Evolutionary conservation across 1,284 basidiomycete species (phyloP).

Genomic region (Boletus mariae): DNA sequence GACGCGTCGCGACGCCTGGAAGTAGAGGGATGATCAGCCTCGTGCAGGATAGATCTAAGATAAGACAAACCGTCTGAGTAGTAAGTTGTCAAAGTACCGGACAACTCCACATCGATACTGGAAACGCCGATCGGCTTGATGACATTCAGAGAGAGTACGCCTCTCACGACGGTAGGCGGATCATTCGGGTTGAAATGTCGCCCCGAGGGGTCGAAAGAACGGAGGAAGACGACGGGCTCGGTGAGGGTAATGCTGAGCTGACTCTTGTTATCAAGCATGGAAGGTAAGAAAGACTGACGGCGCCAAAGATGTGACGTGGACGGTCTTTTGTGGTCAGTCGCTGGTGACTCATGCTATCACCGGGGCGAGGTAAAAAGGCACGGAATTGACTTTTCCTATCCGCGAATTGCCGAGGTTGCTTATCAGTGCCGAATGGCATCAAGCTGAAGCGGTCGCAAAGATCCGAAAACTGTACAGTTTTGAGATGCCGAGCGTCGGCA

Average conservation of each 20-base stretch:
- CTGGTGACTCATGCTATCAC: background rate
- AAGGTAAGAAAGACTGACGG: background rate
- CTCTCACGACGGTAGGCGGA: constrained; percentile 77
- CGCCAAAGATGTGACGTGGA: background rate
- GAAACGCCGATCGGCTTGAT: constrained; percentile 83
- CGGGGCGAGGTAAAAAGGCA: too few species aligned
- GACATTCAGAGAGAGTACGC: constrained; percentile 78
- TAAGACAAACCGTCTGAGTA: constrained; percentile 80
- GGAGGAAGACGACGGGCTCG: constrained; percentile 82
- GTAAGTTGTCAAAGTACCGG: constrained; percentile 57
- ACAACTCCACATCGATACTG: constrained; percentile 78
- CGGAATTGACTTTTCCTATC: too few species aligned
- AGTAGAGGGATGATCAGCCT: constrained; percentile 2
- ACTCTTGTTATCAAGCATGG: constrained; percentile 31
- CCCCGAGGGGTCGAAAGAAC: constrained; percentile 41
- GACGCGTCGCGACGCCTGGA: constrained; percentile 72
- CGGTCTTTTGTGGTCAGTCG: background rate
- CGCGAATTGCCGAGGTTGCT: too few species aligned
- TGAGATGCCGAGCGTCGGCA: background rate
- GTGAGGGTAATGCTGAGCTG: constrained; percentile 67
- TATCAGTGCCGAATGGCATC: too few species aligned
- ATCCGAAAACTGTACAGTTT: background rate
- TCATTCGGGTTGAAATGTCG: constrained; percentile 28
- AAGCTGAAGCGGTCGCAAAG: too few species aligned
- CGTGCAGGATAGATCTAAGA: background rate